phyloP scores from a whole-genome alignment of 2,329 filamentous ascomycete species.

The Dactylonectria macrodidyma region DNA sequence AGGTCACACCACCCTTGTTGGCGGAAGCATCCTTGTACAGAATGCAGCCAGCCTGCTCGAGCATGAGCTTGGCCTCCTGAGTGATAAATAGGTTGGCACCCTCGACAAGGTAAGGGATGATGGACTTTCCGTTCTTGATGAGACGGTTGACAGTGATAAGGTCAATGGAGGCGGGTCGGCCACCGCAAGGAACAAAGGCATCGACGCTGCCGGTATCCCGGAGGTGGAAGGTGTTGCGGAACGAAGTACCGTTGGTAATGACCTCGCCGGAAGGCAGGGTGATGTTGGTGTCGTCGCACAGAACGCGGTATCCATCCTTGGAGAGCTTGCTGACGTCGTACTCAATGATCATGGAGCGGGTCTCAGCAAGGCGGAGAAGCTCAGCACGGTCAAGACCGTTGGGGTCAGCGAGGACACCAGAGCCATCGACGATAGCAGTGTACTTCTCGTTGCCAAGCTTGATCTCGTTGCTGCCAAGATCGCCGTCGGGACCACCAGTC shows the following conservation, averaged over 20 bases:
- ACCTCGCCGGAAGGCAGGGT: slow-evolving; percentile 90
- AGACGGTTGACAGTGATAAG: slow-evolving; percentile 88
- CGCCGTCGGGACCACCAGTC: slow-evolving; percentile 96
- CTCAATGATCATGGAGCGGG: slow-evolving; percentile 89
- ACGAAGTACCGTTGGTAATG: slow-evolving; percentile 90
- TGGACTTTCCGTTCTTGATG: slow-evolving; percentile 89
- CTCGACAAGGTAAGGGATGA: slow-evolving; percentile 95
- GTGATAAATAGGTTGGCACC: slow-evolving; percentile 99
- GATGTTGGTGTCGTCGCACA: slow-evolving; percentile 92
- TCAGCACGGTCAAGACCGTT: slow-evolving; percentile 90
- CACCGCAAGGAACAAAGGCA: slow-evolving; percentile 95
- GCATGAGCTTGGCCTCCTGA: slow-evolving; percentile 94
- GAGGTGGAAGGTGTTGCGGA: slow-evolving; percentile 98
- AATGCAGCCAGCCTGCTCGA: slow-evolving; percentile 95
- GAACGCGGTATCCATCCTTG: slow-evolving; percentile 87
- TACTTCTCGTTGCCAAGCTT: slow-evolving; percentile 97
- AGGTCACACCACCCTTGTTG: slow-evolving; percentile 99
- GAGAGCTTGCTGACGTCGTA: slow-evolving; percentile 91
- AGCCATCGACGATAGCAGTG: slow-evolving; percentile 94
- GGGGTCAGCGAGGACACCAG: slow-evolving; percentile 94
- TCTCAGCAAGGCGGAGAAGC: slow-evolving; percentile 86
- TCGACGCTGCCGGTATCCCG: slow-evolving; percentile 84
- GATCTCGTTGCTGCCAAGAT: slow-evolving; percentile 98
- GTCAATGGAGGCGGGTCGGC: slow-evolving; percentile 96
- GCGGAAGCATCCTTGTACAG: slow-evolving; percentile 98